Conservation (phyloP, 2,329 filamentous ascomycete species). For the Trichoderma koningiopsis region DNA sequence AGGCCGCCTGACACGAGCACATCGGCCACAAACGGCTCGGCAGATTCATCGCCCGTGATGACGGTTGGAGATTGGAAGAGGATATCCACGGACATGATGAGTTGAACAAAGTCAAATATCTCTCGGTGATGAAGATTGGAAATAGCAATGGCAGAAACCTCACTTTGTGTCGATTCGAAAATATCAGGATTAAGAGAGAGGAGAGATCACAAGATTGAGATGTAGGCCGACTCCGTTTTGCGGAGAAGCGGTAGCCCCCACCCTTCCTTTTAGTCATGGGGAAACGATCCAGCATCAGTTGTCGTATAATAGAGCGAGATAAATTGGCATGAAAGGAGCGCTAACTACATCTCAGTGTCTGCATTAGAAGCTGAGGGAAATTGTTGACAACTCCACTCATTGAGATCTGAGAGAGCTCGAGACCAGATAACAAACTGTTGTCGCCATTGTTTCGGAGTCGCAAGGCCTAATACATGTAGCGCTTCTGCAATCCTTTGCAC, state of each 20-base stretch:
- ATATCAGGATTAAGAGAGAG: background rate
- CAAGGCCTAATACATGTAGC: slow-evolving; percentile 14
- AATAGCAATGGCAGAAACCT: background rate
- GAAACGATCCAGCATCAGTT: background rate
- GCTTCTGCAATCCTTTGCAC: slow-evolving; percentile 28
- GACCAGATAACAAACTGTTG: slow-evolving; percentile 1
- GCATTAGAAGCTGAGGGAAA: too few species aligned
- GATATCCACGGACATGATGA: slow-evolving; percentile 25
- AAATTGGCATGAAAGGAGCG: background rate
- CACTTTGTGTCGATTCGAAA: background rate
- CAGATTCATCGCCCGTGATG: slow-evolving; percentile 30
- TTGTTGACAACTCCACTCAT: background rate
- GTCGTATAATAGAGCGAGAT: background rate
- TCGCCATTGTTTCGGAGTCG: slow-evolving; percentile 33
- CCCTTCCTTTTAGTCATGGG: slow-evolving; percentile 16
- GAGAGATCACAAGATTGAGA: background rate
- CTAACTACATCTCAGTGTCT: background rate
- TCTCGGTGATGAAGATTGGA: background rate
- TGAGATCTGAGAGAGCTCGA: background rate
- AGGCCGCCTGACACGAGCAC: slow-evolving; percentile 30
- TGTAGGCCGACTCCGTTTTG: background rate
- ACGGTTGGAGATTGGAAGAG: slow-evolving; percentile 31
- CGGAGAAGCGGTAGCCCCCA: slow-evolving; percentile 18
- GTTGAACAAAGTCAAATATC: background rate
- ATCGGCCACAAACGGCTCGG: slow-evolving; percentile 30